Percentiles rank a stretch among this genome's conserved stretches.
phyloP scores from a whole-genome alignment of 441 rosid species.

The Erysimum cheiri region DNA sequence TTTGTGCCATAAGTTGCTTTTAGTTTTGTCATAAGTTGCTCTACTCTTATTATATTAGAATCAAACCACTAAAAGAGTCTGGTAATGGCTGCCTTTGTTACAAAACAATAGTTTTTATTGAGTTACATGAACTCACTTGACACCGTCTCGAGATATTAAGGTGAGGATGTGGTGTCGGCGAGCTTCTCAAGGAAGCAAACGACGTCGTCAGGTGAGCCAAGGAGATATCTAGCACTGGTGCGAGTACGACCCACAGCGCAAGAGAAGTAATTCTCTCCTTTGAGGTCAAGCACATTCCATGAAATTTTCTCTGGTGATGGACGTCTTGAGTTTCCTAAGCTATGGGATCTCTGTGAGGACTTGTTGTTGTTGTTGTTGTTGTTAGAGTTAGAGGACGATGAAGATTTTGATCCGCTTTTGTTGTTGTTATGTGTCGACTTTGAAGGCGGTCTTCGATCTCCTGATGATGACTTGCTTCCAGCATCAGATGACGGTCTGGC shows the following conservation, averaged over 20 bases:
- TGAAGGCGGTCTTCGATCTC: conserved; percentile 62
- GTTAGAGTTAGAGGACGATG: conserved; percentile 54
- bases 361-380: conserved; percentile 33
- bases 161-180: conserved; percentile 48
- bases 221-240: conserved; percentile 77
- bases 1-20: not conserved
- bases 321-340: conserved; percentile 52
- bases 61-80: conserved; percentile 37
- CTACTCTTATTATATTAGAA: conserved; percentile 39
- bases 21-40: not conserved
- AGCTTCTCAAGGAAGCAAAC: conserved; percentile 76
- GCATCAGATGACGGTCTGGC: conserved; percentile 63
- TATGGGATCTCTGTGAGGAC: conserved; percentile 61
- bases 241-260: conserved; percentile 93
- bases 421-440: conserved; percentile 53
- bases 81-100: conserved; percentile 30
- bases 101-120: conserved; percentile 26
- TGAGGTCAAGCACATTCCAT: conserved; percentile 98
- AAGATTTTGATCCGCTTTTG: conserved; percentile 67
- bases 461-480: conserved; percentile 54
- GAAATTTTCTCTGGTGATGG: conserved; percentile 78
- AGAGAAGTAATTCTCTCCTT: conserved; percentile 95
- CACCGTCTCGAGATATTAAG: conserved; percentile 13
- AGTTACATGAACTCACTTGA: conserved; percentile 34
- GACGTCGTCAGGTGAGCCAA: conserved; percentile 83